A percentile compares a stretch with the other conserved stretches of the same genome.
Evolutionary conservation across 345 rosid genomes (phyloP).

Genomic region (Turritis glabra): DNA sequence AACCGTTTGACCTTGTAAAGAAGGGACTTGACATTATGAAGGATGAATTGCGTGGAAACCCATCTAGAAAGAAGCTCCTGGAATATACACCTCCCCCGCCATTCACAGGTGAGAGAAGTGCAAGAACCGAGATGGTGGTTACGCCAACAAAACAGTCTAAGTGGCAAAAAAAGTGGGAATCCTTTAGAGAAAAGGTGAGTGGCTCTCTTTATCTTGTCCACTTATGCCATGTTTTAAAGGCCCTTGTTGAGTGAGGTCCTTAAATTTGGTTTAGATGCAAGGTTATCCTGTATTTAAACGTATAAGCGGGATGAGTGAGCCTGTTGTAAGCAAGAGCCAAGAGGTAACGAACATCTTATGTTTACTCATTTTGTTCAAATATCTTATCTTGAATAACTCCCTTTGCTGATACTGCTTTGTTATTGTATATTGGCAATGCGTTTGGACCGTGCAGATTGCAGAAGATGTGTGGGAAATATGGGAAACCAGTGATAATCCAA

Average conservation of each 20-base stretch:
- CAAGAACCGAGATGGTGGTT: slow-evolving; percentile 71
- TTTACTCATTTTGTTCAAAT: neutral
- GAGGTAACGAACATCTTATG: slow-evolving; percentile 53
- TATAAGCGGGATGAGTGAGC: slow-evolving; percentile 66
- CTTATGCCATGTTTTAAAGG: neutral
- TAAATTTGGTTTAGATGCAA: slow-evolving; percentile 53
- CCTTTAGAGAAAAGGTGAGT: slow-evolving; percentile 62
- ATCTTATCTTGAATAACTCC: neutral
- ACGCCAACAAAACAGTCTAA: slow-evolving; percentile 59
- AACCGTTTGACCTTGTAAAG: slow-evolving; percentile 72
- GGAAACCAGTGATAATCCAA: slow-evolving; percentile 94
- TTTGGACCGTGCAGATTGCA: slow-evolving; percentile 58
- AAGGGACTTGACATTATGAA: slow-evolving; percentile 80
- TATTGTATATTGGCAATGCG: slow-evolving; percentile 22
- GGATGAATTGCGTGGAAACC: slow-evolving; percentile 71
- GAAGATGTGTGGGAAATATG: slow-evolving; percentile 91
- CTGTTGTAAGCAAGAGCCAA: slow-evolving; percentile 81
- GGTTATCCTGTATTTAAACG: slow-evolving; percentile 67
- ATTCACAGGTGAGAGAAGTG: slow-evolving; percentile 69
- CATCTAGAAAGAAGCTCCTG: slow-evolving; percentile 72
- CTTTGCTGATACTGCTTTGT: neutral
- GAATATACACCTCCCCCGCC: slow-evolving; percentile 68
- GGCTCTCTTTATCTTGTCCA: neutral
- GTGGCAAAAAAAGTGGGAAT: slow-evolving; percentile 79
- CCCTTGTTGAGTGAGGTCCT: slow-evolving; percentile 8